A percentile compares a stretch with the other conserved stretches of the same genome.
Conservation (phyloP, 352 stramenopile genomes). For the Pythium dissimile region DNA sequence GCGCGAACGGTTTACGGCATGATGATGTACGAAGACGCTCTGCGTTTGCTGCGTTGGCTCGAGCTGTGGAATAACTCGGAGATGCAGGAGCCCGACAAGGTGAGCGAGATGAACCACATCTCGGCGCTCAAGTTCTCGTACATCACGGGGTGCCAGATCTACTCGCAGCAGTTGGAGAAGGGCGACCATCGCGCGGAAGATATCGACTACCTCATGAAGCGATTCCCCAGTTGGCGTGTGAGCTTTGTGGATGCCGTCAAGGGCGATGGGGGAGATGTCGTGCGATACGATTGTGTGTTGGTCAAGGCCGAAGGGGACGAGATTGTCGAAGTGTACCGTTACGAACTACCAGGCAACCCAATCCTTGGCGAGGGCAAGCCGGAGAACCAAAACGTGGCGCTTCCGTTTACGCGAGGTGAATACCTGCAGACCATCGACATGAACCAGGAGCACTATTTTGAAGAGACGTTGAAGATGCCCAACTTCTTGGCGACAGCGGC, state of each 20-base stretch:
- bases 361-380: constrained; percentile 87
- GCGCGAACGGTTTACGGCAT: constrained; percentile 86
- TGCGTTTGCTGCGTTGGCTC: constrained; percentile 82
- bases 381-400: constrained; percentile 87
- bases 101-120: constrained; percentile 83
- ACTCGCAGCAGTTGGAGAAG: constrained; percentile 73
- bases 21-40: constrained; percentile 88
- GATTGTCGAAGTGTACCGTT: constrained; percentile 87
- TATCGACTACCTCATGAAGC: constrained; percentile 87
- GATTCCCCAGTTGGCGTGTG: constrained; percentile 86
- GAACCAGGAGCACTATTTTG: constrained; percentile 90
- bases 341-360: constrained; percentile 84
- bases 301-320: constrained; percentile 76
- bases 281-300: constrained; percentile 71
- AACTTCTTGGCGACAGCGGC: constrained; percentile 80
- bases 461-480: constrained; percentile 86
- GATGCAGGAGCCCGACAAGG: constrained; percentile 64
- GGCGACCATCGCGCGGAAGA: constrained; percentile 81
- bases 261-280: constrained; percentile 30
- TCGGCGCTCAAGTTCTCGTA: constrained; percentile 87
- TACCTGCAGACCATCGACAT: constrained; percentile 90
- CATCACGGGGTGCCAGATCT: constrained; percentile 87
- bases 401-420: constrained; percentile 84
- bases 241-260: constrained; percentile 83
- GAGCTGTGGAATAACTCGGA: constrained; percentile 65